A percentile compares a stretch with the other conserved stretches of the same genome.
Conservation (phyloP, 345 rosid species). For the Melastoma malabathricum region DNA sequence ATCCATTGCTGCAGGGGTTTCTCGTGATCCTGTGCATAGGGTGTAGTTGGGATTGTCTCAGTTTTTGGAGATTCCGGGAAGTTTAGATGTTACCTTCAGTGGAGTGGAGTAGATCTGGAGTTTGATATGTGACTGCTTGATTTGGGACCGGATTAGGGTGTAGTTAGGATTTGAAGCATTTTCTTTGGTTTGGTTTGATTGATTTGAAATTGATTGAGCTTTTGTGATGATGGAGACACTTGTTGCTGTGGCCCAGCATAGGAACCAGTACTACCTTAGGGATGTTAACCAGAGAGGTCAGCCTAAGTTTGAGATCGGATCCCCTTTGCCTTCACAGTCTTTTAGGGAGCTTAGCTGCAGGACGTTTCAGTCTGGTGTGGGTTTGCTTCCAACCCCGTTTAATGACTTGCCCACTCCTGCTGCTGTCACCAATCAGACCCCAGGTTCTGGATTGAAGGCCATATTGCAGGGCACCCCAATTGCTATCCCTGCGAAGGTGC, state of each 20-base stretch:
- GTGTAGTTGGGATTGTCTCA: too few relatives aligned
- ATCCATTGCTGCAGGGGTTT: too few relatives aligned
- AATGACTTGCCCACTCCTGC: slow-evolving; percentile 13
- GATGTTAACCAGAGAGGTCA: slow-evolving; percentile 27
- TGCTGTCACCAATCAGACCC: slow-evolving; percentile 8
- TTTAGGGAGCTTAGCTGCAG: slow-evolving; percentile 64
- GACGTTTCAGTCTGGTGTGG: slow-evolving; percentile 59
- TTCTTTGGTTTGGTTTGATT: too few relatives aligned
- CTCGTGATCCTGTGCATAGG: too few relatives aligned
- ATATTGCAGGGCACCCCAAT: slow-evolving; percentile 28
- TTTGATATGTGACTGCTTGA: too few relatives aligned
- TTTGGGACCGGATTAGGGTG: too few relatives aligned
- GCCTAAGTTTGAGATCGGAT: slow-evolving; percentile 17
- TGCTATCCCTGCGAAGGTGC: slow-evolving; percentile 25
- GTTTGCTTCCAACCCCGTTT: slow-evolving; percentile 56
- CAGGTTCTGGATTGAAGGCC: slow-evolving; percentile 1
- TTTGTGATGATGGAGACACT: slow-evolving; percentile 59
- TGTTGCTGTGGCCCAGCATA: slow-evolving; percentile 51
- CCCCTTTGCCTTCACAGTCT: slow-evolving; percentile 36
- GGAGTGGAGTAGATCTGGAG: too few relatives aligned
- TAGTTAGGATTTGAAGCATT: neutral
- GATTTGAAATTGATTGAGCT: neutral
- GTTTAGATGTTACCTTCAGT: too few relatives aligned
- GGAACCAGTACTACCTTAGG: slow-evolving; percentile 36
- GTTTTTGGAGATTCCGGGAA: too few relatives aligned